phyloP scores from a whole-genome alignment of 2,329 filamentous ascomycete species.

The Ascochyta rabiei region DNA sequence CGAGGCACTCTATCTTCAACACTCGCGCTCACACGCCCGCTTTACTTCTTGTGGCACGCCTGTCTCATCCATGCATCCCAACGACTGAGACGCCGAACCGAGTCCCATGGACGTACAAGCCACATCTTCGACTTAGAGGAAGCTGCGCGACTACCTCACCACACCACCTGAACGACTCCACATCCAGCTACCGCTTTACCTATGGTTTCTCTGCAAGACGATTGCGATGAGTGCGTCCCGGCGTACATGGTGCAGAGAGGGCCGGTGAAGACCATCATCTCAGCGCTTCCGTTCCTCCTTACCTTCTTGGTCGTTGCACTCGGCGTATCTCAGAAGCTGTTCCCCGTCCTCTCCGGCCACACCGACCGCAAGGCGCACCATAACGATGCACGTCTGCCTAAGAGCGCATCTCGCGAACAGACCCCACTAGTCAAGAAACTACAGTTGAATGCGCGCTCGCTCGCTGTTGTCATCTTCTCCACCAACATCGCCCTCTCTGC shows the following conservation, averaged over 20 bases:
- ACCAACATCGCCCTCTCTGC: slow-evolving; percentile 77
- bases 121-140: slow-evolving; percentile 12
- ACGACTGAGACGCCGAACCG: slow-evolving; percentile 20
- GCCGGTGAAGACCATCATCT: slow-evolving; percentile 61
- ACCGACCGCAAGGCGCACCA: slow-evolving; percentile 65
- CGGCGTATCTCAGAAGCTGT: slow-evolving; percentile 70
- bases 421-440: slow-evolving; percentile 47
- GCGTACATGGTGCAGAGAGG: slow-evolving; percentile 52
- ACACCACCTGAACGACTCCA: neutral
- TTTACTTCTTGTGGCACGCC: slow-evolving; percentile 8
- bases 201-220: slow-evolving; percentile 50
- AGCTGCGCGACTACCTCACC: slow-evolving; percentile 9
- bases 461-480: slow-evolving; percentile 71
- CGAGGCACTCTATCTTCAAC: slow-evolving; percentile 10
- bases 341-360: slow-evolving; percentile 70
- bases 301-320: slow-evolving; percentile 70
- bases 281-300: slow-evolving; percentile 70
- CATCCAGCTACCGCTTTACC: slow-evolving; percentile 10
- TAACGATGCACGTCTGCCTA: slow-evolving; percentile 65
- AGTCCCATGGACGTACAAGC: slow-evolving; percentile 35
- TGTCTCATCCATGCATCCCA: slow-evolving; percentile 12
- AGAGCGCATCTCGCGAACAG: slow-evolving; percentile 30
- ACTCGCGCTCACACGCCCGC: neutral
- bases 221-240: slow-evolving; percentile 66
- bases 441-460: slow-evolving; percentile 39